Base-by-base conservation (phyloP, 495 filamentous ascomycete species). In the Penicillium argentinense region DNA sequence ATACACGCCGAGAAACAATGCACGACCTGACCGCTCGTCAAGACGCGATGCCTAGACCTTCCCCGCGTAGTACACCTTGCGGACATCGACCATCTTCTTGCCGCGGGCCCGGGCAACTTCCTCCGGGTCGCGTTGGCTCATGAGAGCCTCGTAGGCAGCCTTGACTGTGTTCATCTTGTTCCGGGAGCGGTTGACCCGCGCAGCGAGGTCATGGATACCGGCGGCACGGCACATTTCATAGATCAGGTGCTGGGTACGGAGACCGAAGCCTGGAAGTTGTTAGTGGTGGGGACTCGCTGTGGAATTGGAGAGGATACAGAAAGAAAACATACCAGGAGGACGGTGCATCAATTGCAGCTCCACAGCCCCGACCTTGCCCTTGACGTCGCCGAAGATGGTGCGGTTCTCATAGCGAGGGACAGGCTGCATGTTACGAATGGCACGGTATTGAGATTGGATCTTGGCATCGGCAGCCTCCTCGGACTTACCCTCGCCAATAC, bases 161-260 rank as follows among this genome's bases (percentile, higher is more conserved):
- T 97, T 97, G 56, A 95, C 84, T 11, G 89, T 86, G 70, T 99
- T 99, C 89, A 97, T 95, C 42, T 86, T 87, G 76, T 97, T 99
- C 45, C 89, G 74, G 18, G 86, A 84, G 18, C 89, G 79, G 33
- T 80, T 80, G 32, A 95, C 87, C 26, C 78, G 78, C 13, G 89
- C 93, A 5, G 88, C 79, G 11, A 99, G 78, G 62, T 99, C 93
- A 26, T 80, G 71, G 55, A 99, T 87, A 51, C 93, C 93, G 24
- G 83, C 83, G 26, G 81, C 79, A 39, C 87, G 83, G 55, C 85
- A 87, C 72, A 99, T 91, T 64, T 97, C 90, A 66, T 88, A 97
- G 61, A 97, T 93, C 50, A 89, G 79, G 59, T 89, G 80, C 53
- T 95, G 88, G 62, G 87, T 88, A 48, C 93, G 86, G 49, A 97